phyloP scores from a whole-genome alignment of 495 filamentous ascomycete genomes.

The Hypoxylon lienhwacheense region DNA sequence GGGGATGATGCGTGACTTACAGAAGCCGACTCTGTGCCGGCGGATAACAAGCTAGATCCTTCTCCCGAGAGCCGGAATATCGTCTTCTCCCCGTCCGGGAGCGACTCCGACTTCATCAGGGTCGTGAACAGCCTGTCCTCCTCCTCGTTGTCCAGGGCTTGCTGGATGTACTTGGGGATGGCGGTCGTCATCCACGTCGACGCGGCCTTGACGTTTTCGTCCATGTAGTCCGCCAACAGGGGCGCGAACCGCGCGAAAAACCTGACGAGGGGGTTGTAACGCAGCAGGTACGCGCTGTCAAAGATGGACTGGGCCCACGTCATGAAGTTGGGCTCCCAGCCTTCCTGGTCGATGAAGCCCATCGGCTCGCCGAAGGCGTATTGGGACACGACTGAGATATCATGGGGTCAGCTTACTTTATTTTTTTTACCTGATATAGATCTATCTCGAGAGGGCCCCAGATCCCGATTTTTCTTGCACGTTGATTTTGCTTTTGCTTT shows the following conservation, averaged over 20 bases:
- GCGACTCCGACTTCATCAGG: conserved; percentile 16
- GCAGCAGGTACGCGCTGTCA: conserved; percentile 40
- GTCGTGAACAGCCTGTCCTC: conserved; percentile 29
- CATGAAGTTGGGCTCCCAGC: conserved; percentile 35
- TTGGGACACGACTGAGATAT: conserved; percentile 46
- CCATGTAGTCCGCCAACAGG: conserved; percentile 26
- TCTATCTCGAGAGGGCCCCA: too few relatives aligned
- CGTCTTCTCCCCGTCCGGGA: conserved; percentile 35
- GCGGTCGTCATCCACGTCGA: conserved; percentile 24
- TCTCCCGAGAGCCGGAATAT: conserved; percentile 37
- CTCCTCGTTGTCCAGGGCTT: conserved; percentile 15
- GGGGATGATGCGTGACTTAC: conserved; percentile 11
- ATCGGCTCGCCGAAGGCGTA: conserved; percentile 41
- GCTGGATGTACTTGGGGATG: conserved; percentile 26
- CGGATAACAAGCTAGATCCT: conserved; percentile 34
- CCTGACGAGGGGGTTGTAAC: conserved; percentile 19
- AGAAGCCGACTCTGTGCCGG: conserved; percentile 39
- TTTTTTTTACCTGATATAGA: too few relatives aligned
- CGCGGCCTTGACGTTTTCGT: conserved; percentile 25
- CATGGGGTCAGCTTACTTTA: conserved; percentile 7
- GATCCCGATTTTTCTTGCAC: too few relatives aligned
- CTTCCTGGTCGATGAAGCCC: conserved; percentile 35
- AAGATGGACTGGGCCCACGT: conserved; percentile 35
- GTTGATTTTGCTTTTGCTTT: too few relatives aligned
- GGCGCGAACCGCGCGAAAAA: conserved; percentile 23